Evolutionary conservation across 2,329 filamentous ascomycete species (phyloP).

Genomic region (Trichothecium sympodiale): DNA sequence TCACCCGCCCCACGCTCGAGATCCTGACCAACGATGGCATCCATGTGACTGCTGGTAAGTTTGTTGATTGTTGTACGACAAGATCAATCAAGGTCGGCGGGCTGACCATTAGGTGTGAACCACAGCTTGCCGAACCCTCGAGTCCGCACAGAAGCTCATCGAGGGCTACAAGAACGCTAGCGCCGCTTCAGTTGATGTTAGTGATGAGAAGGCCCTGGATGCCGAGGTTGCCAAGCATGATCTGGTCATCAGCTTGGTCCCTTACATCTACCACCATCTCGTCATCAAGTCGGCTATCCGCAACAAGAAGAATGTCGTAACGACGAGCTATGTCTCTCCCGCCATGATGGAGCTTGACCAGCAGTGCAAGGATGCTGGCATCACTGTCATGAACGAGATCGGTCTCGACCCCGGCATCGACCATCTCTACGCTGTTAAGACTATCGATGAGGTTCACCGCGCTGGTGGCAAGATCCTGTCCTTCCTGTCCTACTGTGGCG

Average conservation of each 20-base stretch:
- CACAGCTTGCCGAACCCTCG: conserved; percentile 70
- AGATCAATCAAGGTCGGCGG: conserved; percentile 1
- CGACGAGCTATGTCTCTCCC: conserved; percentile 85
- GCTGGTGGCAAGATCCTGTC: conserved; percentile 74
- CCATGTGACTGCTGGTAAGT: conserved; percentile 53
- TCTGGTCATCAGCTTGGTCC: conserved; percentile 72
- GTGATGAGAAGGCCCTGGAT: conserved; percentile 64
- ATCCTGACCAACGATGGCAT: conserved; percentile 50
- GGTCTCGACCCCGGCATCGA: conserved; percentile 65
- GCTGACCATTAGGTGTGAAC: background rate
- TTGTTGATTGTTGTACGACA: too few relatives aligned
- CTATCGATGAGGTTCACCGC: conserved; percentile 77
- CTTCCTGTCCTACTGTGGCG: conserved; percentile 80
- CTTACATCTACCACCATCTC: conserved; percentile 78
- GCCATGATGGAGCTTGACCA: conserved; percentile 85
- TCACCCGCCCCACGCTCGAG: conserved; percentile 54
- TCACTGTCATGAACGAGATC: conserved; percentile 97
- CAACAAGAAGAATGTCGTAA: conserved; percentile 92
- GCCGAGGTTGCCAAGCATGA: conserved; percentile 70
- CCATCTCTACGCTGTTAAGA: conserved; percentile 73
- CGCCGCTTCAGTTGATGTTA: conserved; percentile 78
- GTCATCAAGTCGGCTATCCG: conserved; percentile 92
- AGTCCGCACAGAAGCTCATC: conserved; percentile 63
- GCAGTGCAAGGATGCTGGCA: conserved; percentile 76
- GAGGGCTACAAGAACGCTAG: conserved; percentile 60